Conservation (phyloP, 2,329 filamentous ascomycete species). For the Microcyclosporella mali region DNA sequence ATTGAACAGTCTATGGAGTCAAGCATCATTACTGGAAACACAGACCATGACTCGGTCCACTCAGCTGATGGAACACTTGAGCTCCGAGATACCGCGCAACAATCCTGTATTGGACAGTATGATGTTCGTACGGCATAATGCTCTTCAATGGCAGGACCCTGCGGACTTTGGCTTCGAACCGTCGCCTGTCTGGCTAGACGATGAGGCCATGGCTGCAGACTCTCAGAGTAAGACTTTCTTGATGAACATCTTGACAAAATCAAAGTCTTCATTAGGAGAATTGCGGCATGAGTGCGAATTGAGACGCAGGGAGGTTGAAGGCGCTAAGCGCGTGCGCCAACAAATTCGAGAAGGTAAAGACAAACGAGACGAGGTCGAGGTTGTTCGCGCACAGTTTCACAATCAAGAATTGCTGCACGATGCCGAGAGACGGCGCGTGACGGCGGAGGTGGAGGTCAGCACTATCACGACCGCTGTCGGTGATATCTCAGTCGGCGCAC, state of each 20-base stretch:
- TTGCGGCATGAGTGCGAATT: slow-evolving; percentile 77
- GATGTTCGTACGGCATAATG: slow-evolving; percentile 96
- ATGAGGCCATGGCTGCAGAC: slow-evolving; percentile 77
- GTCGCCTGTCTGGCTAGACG: slow-evolving; percentile 95
- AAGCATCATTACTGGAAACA: slow-evolving; percentile 74
- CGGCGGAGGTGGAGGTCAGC: slow-evolving; percentile 84
- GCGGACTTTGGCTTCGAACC: slow-evolving; percentile 81
- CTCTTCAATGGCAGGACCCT: slow-evolving; percentile 73
- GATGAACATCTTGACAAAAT: slow-evolving; percentile 85
- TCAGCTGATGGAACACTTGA: slow-evolving; percentile 64
- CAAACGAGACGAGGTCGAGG: slow-evolving; percentile 79
- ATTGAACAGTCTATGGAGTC: slow-evolving; percentile 78
- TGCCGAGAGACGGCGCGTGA: slow-evolving; percentile 74
- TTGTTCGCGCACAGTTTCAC: slow-evolving; percentile 75
- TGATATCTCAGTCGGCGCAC: slow-evolving; percentile 84
- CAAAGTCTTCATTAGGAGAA: slow-evolving; percentile 75
- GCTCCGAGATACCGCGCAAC: slow-evolving; percentile 79
- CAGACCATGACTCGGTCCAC: slow-evolving; percentile 68
- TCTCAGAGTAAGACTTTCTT: slow-evolving; percentile 83
- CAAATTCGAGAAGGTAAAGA: slow-evolving; percentile 76
- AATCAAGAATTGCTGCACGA: slow-evolving; percentile 81
- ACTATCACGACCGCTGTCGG: slow-evolving; percentile 89
- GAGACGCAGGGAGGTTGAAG: slow-evolving; percentile 79
- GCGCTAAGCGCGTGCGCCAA: slow-evolving; percentile 65
- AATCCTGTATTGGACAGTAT: slow-evolving; percentile 84